phyloP scores from a whole-genome alignment of 2,329 filamentous ascomycete genomes.

The Pseudogymnoascus sp. region DNA sequence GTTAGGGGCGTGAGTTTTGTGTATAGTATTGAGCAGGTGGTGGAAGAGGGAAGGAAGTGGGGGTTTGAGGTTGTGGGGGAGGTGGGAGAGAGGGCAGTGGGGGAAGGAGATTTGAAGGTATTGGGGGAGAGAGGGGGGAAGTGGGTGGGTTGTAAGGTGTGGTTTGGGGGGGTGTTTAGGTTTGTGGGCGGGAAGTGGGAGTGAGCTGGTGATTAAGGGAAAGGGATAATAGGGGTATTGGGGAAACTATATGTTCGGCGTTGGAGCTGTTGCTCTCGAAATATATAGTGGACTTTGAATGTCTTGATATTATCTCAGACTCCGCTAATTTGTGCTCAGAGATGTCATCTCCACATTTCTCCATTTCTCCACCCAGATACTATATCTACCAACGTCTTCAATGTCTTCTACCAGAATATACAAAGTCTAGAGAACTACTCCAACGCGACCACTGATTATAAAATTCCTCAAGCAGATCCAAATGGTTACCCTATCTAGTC shows the following conservation, averaged over 20 bases:
- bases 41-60: constrained; percentile 39
- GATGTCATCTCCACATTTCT: neutral
- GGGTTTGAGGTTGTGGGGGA: constrained; percentile 39
- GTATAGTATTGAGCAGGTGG: constrained; percentile 45
- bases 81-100: constrained; percentile 38
- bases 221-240: neutral
- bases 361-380: neutral
- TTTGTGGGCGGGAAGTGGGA: constrained; percentile 3
- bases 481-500: neutral
- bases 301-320: neutral
- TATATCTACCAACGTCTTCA: neutral
- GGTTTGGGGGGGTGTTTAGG: constrained; percentile 45
- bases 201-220: neutral
- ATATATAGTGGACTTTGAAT: neutral
- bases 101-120: constrained; percentile 34
- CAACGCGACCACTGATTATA: neutral
- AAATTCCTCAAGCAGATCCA: neutral
- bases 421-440: neutral
- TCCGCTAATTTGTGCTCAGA: neutral
- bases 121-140: constrained; percentile 56
- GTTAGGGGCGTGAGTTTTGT: constrained; percentile 52
- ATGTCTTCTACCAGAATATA: neutral
- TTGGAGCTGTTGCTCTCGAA: neutral
- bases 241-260: neutral
- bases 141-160: constrained; percentile 52